phyloP scores from a whole-genome alignment of 495 filamentous ascomycete genomes.

The Tuber borchii region DNA sequence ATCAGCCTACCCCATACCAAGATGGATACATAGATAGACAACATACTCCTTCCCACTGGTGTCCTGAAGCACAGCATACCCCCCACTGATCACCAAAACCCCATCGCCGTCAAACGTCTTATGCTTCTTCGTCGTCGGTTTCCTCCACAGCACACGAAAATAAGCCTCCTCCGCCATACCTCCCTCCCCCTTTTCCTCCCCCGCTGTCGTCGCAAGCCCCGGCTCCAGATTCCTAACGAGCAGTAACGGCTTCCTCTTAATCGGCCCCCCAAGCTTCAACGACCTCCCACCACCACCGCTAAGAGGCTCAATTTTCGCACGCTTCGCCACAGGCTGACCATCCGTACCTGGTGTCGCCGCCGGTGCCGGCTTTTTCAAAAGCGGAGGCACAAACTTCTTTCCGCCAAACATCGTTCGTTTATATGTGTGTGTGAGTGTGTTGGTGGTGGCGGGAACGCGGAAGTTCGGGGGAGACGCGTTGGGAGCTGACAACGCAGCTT shows the following conservation, averaged over 20 bases:
- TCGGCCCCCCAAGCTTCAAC: neutral
- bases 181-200: constrained; percentile 10
- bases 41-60: constrained; percentile 54
- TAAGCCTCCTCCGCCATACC: constrained; percentile 46
- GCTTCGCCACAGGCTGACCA: constrained; percentile 19
- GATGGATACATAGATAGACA: constrained; percentile 42
- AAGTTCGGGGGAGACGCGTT: neutral
- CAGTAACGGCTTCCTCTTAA: constrained; percentile 46
- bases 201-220: neutral
- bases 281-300: neutral
- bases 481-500: neutral
- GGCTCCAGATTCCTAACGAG: constrained; percentile 43
- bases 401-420: constrained; percentile 20
- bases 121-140: constrained; percentile 70
- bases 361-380: constrained; percentile 18
- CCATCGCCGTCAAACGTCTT: constrained; percentile 88
- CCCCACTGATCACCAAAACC: constrained; percentile 53
- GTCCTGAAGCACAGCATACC: constrained; percentile 60
- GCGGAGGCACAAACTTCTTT: constrained; percentile 39
- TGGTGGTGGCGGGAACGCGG: neutral
- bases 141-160: constrained; percentile 69
- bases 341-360: constrained; percentile 4
- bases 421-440: neutral
- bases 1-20: neutral
- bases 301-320: neutral